Conservation (phyloP, 495 filamentous ascomycete genomes). For the Aspergillus carlsbadensis region DNA sequence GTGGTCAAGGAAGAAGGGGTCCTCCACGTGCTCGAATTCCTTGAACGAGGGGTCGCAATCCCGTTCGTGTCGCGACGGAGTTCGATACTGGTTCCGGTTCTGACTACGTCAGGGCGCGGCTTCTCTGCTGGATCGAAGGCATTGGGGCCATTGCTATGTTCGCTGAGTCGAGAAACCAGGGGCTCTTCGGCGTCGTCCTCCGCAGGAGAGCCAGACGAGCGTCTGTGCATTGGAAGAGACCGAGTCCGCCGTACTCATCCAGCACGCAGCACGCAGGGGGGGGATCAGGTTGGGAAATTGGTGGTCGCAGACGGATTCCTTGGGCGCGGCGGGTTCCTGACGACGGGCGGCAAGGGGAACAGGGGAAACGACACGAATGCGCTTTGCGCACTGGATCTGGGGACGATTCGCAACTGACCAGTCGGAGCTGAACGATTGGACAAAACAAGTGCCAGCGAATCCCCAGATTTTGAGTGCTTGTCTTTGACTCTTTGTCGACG, state of each 20-base stretch:
- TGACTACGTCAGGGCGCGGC: conserved; percentile 41
- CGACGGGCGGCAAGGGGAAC: conserved; percentile 16
- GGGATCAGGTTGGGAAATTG: not conserved
- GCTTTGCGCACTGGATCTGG: conserved; percentile 9
- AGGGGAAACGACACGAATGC: conserved; percentile 14
- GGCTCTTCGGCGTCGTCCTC: conserved; percentile 50
- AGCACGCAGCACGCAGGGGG: conserved; percentile 30
- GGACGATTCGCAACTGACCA: not conserved
- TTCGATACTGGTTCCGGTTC: conserved; percentile 44
- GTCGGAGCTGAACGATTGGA: not conserved
- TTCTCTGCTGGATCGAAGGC: conserved; percentile 35
- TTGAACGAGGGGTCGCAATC: conserved; percentile 41
- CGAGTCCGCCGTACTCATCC: conserved; percentile 38
- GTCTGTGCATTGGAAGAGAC: conserved; percentile 52
- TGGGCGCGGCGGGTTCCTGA: conserved; percentile 6
- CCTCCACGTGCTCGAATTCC: conserved; percentile 47
- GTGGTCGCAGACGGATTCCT: conserved; percentile 2
- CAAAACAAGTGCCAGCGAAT: not conserved
- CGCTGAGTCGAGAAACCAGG: conserved; percentile 36
- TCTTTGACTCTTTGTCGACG: not conserved
- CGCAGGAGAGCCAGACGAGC: conserved; percentile 49
- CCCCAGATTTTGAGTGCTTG: not conserved
- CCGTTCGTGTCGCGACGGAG: conserved; percentile 40
- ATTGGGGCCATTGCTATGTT: conserved; percentile 34
- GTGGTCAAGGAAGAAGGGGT: conserved; percentile 27